Conservation (phyloP, 495 filamentous ascomycete genomes). For the Trichocladium antarcticum region DNA sequence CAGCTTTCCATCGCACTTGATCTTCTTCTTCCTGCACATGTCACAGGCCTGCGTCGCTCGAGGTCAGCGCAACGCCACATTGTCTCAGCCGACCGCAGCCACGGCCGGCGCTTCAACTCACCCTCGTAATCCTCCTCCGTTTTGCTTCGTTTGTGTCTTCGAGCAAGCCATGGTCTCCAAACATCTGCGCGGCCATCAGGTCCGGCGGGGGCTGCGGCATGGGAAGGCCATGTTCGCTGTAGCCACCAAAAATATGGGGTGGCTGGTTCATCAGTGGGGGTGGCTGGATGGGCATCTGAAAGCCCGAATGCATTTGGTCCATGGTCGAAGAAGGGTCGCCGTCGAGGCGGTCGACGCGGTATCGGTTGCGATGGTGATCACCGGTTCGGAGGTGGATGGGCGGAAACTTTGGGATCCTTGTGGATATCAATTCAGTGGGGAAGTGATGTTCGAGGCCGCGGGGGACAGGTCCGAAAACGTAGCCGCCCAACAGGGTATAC, state of each 20-base stretch:
- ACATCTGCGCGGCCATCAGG: conserved; percentile 47
- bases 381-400: neutral
- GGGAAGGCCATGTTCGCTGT: conserved; percentile 48
- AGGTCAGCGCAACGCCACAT: conserved; percentile 17
- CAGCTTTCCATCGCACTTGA: conserved; percentile 96
- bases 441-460: neutral
- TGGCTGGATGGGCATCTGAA: conserved; percentile 43
- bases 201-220: conserved; percentile 41
- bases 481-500: conserved; percentile 9
- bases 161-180: conserved; percentile 45
- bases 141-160: conserved; percentile 78
- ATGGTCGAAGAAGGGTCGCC: conserved; percentile 23
- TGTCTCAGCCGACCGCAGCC: neutral
- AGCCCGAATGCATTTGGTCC: conserved; percentile 40
- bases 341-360: neutral
- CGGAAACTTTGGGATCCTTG: neutral
- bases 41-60: conserved; percentile 65
- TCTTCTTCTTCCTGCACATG: conserved; percentile 99
- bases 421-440: neutral
- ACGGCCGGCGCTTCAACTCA: conserved; percentile 29
- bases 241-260: conserved; percentile 58
- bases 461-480: conserved; percentile 1
- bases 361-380: neutral
- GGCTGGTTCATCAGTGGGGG: conserved; percentile 54
- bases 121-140: conserved; percentile 83